Conservation (phyloP, 129 eudicot genomes). For the Centaurea solstitialis region DNA sequence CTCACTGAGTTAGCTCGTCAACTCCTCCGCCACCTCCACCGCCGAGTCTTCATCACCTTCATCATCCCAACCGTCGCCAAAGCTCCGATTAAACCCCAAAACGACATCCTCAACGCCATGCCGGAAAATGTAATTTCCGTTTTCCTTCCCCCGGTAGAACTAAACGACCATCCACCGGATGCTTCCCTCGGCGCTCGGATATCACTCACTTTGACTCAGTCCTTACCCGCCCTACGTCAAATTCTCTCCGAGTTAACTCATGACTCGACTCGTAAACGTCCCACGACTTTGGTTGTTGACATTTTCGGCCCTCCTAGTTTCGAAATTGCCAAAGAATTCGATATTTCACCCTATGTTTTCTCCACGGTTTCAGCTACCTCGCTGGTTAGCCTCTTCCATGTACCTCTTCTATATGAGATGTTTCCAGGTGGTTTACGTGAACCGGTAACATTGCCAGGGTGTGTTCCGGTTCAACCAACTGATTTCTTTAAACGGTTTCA, state of each 20-base stretch:
- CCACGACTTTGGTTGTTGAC: slow-evolving; percentile 41
- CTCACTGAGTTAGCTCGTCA: slow-evolving; percentile 36
- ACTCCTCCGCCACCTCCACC: slow-evolving; percentile 22
- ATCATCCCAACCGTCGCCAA: slow-evolving; percentile 44
- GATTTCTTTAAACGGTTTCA: slow-evolving; percentile 42
- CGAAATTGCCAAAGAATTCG: slow-evolving; percentile 33
- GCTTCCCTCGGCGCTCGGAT: slow-evolving; percentile 27
- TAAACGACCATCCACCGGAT: slow-evolving; percentile 31
- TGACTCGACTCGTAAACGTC: not conserved
- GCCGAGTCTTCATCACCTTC: slow-evolving; percentile 33
- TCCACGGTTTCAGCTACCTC: slow-evolving; percentile 37
- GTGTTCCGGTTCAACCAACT: slow-evolving; percentile 42
- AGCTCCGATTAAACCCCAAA: slow-evolving; percentile 34
- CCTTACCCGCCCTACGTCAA: slow-evolving; percentile 34
- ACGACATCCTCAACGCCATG: slow-evolving; percentile 31
- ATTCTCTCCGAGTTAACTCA: slow-evolving; percentile 13
- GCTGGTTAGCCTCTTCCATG: slow-evolving; percentile 18
- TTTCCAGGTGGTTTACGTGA: slow-evolving; percentile 35
- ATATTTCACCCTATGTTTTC: slow-evolving; percentile 31
- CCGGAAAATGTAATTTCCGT: slow-evolving; percentile 27
- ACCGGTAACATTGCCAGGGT: slow-evolving; percentile 44
- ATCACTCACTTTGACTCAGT: slow-evolving; percentile 36
- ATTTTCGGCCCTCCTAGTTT: slow-evolving; percentile 39
- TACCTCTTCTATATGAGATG: slow-evolving; percentile 30
- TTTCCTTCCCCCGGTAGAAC: slow-evolving; percentile 39